Evolutionary conservation across 2,329 filamentous ascomycete species (phyloP), one percentile per base, ranked within the genome.

Genomic region (Colletotrichum orchidophilum): DNA sequence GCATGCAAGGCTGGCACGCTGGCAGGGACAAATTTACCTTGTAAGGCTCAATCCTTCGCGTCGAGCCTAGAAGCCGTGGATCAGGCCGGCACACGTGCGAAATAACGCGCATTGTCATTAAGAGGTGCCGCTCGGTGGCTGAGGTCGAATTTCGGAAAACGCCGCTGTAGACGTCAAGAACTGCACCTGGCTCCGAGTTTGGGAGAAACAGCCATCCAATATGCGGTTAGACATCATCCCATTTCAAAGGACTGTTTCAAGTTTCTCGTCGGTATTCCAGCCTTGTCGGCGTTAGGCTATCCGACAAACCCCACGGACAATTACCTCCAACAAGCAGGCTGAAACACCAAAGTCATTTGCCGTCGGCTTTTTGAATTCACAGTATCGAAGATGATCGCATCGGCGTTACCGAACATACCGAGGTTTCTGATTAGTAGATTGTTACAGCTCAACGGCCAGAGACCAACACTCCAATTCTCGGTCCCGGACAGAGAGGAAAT

Each of bases 1-100:
- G 21, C 64, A 63, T 59, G 59, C 69, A 69, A 71, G 69, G 69
- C 69, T 71, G 64, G 35, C 58, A 35, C n/a, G 65, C 39, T 46
- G 39, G 18, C 9, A 46, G 18, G 7, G 9, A 18, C 39, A 46
- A 8, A 46, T 6, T 52, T 21, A 31, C 24, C 59, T 24, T 9
- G 3, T 24, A 12, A n/a, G 42, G 42, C 13, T 31, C 11, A 3
- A 26, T 33, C n/a, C 27, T 11, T 61, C 59, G 13, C 49, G 39
- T 46, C 27, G 15, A 18, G 12, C 12, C 42, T 61, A 52, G 59
- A 27, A 27, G n/a, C 27, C 21, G 35, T 58, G 35, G 7, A 52
- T 18, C 26, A 61, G 42, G 5, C 13, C n/a, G 26, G 9, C 27
- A 46, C 13, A 35, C 42, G 39, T 52, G n/a, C 21, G 57, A 9